Conservation (phyloP, 106 monocot genomes). For the Agapanthus africanus region DNA sequence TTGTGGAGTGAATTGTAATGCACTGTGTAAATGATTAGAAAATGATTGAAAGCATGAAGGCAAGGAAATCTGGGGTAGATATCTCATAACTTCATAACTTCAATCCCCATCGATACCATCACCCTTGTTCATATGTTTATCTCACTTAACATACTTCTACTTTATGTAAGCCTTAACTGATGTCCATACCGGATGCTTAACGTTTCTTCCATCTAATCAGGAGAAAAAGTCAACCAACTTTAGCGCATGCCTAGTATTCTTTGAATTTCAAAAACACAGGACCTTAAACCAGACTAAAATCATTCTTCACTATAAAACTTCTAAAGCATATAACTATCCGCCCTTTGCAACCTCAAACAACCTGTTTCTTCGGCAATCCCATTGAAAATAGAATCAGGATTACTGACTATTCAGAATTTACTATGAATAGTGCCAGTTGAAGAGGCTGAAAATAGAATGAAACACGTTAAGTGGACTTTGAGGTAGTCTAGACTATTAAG, state of each 20-base stretch:
- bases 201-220: no score
- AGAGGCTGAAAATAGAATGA: not conserved
- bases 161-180: not conserved
- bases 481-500: not conserved
- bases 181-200: no score
- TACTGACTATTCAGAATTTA: not conserved
- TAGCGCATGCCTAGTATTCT: not conserved
- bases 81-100: not conserved
- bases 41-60: not conserved
- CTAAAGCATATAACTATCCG: no score
- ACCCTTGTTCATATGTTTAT: not conserved
- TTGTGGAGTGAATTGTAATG: no score
- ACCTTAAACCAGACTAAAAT: not conserved
- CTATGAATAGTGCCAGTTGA: not conserved
- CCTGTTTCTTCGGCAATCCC: not conserved
- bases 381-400: not conserved
- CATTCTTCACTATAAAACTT: not conserved
- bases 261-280: not conserved
- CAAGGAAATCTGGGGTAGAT: not conserved
- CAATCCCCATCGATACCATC: no score
- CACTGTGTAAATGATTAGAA: not conserved
- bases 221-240: not conserved
- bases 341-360: not conserved
- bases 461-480: not conserved
- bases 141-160: not conserved